Evolutionary conservation across 371 early-diverging fungal genomes (phyloP), one percentile per base, ranked within the genome.

Genomic region (Mortierella sp.): DNA sequence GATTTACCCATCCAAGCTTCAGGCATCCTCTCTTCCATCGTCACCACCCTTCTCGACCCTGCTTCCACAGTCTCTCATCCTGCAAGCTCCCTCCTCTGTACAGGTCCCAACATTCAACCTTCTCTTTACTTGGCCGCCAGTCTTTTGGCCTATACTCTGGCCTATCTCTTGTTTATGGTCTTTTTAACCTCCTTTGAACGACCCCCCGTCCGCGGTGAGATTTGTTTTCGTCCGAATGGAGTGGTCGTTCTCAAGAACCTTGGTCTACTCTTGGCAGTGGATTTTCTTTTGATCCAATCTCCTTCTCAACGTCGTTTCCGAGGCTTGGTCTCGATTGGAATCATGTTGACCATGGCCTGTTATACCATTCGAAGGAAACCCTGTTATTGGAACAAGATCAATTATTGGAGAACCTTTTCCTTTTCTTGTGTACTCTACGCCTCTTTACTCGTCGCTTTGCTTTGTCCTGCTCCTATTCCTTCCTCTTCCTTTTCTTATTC

Each of bases 111-210:
- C 2, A 46, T 72, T 30, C 65, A 50, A 25, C 72, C 68, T 3
- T 60, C 51, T 4, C 53, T 88, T 16, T 91, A 92, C 70, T 71
- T 92, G 14, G 87, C 86, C 77, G 59, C 86, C n/a, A 88, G 92
- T 0, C 55, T 91, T 0, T 66, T 86, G 1, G 91, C 88, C 1
- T 92, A 92, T 61, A 82, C 89, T 0, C 70, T 87, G 2, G 90
- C 91, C 7, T 91, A 91, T 62, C 75, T 90, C 44, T 66, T 91
- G 16, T 80, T 91, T 70, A 91, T 91, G 16, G 82, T 89, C 16
- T 91, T 92, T 68, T 73, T 92, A 29, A 90, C 93, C 1, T 91
- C 91, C 2, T 89, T 90, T 65, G 93, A 92, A 66, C 83, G 90
- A 6, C 87, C 86, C 18, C 93, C 93, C 0, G 82, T 73, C 9